phyloP scores from a whole-genome alignment of 2,329 filamentous ascomycete genomes.

The Penicillium freii region DNA sequence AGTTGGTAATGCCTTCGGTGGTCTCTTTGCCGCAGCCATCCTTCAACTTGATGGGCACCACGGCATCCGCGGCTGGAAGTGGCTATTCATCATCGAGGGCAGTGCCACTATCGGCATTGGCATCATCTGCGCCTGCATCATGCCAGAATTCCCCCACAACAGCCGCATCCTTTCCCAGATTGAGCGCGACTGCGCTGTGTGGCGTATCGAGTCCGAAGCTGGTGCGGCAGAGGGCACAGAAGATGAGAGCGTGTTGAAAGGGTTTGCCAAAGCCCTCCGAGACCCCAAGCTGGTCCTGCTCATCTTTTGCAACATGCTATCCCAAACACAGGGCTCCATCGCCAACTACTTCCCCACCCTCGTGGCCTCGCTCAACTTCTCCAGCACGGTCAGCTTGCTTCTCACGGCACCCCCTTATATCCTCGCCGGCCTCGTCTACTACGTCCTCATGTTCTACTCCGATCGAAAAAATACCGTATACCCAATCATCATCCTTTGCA shows the following conservation, averaged over 20 bases:
- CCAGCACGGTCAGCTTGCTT: conserved; percentile 43
- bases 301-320: conserved; percentile 43
- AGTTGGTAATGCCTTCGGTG: conserved; percentile 29
- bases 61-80: conserved; percentile 26
- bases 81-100: conserved; percentile 34
- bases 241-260: conserved; percentile 27
- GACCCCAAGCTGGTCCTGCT: conserved; percentile 41
- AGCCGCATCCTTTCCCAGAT: conserved; percentile 30
- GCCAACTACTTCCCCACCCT: conserved; percentile 30
- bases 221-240: conserved; percentile 42
- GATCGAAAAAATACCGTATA: conserved; percentile 40
- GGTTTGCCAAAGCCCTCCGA: conserved; percentile 31
- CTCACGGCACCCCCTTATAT: conserved; percentile 51
- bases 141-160: conserved; percentile 45
- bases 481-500: conserved; percentile 36
- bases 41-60: conserved; percentile 24
- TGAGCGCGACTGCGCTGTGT: conserved; percentile 26
- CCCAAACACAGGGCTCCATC: conserved; percentile 38
- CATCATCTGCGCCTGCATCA: conserved; percentile 34
- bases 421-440: conserved; percentile 40
- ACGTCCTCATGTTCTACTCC: conserved; percentile 37
- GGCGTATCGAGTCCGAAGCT: conserved; percentile 34
- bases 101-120: conserved; percentile 29
- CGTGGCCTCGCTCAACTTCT: conserved; percentile 24
- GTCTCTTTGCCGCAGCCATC: conserved; percentile 29